phyloP scores from a whole-genome alignment of 2,329 filamentous ascomycete genomes.

The Paracoccidioides lutzii region DNA sequence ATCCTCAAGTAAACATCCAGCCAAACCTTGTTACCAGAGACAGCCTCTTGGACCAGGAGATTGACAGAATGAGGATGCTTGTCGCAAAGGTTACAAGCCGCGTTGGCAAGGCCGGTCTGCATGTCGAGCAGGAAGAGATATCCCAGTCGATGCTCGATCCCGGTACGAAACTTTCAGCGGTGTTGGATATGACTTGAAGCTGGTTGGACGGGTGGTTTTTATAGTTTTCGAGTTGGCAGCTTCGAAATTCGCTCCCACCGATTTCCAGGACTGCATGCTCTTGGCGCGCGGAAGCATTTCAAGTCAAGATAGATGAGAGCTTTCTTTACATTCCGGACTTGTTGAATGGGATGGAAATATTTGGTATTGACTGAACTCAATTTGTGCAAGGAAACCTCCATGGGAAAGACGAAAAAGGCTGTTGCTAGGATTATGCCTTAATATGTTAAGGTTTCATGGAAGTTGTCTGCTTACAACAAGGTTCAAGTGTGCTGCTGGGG shows the following conservation, averaged over 20 bases:
- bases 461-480: not conserved
- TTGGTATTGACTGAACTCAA: too few relatives aligned
- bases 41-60: conserved; percentile 37
- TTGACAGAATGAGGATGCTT: conserved; percentile 38
- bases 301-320: too few relatives aligned
- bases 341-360: too few relatives aligned
- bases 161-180: conserved; percentile 10
- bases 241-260: too few relatives aligned
- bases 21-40: conserved; percentile 43
- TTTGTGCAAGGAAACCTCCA: not conserved
- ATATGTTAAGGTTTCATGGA: not conserved
- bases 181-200: conserved; percentile 28
- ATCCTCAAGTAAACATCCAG: conserved; percentile 39
- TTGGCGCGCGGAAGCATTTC: too few relatives aligned
- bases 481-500: not conserved
- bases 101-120: conserved; percentile 14
- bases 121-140: conserved; percentile 8
- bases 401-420: not conserved
- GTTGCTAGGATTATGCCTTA: not conserved
- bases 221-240: not conserved
- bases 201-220: not conserved
- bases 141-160: conserved; percentile 1
- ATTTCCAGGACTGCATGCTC: too few relatives aligned
- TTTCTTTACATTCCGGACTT: too few relatives aligned
- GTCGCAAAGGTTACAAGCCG: conserved; percentile 31